Evolutionary conservation across 306 rosid species (phyloP), one percentile per base, ranked within the genome.

Genomic region (Vicia villosa): DNA sequence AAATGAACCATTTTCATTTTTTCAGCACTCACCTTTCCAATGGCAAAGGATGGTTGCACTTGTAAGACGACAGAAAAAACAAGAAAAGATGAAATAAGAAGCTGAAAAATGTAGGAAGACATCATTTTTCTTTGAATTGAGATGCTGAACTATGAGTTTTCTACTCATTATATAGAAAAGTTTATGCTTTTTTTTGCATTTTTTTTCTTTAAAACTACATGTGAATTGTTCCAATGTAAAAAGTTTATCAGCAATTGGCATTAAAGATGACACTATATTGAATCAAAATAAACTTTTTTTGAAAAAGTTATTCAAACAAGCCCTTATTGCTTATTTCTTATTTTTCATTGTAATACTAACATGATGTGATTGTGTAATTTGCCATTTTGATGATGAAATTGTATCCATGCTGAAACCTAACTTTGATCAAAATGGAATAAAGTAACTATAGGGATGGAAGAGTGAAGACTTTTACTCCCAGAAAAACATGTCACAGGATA

Each of bases 11-110:
- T 63, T 61, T 61, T 37, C 50, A 12, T 13, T 3, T 59, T n/a
- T 28, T 30, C 11, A 30, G 10, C 13, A 59, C 17, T 63, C 24
- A 41, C 68, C 51, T 63, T 63, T 63, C 51, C 68, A 41, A 40
- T 41, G 37, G 52, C 50, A 63, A 20, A 40, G 68, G 68, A 63
- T 13, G 68, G 51, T 63, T 63, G 52, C 51, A 63, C 52, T 40
- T 63, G 68, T 50, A 63, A 40, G 51, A 60, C 16, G 46, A 63
- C 40, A 21, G 4, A 20, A 34, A 16, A 63, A 41, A 63, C 37
- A 63, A 63, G 11, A 63, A 41, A 40, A 7, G 19, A 38, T 41
- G 36, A 40, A 63, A 40, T 17, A 63, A 63, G 17, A 62, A 62
- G 30, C 50, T 38, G 68, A 62, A 38, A 62, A 12, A 13, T 63